Percentiles rank a stretch among this genome's conserved stretches.
phyloP scores from a whole-genome alignment of 768 basidiomycete genomes.

The Amanita thiersii region DNA sequence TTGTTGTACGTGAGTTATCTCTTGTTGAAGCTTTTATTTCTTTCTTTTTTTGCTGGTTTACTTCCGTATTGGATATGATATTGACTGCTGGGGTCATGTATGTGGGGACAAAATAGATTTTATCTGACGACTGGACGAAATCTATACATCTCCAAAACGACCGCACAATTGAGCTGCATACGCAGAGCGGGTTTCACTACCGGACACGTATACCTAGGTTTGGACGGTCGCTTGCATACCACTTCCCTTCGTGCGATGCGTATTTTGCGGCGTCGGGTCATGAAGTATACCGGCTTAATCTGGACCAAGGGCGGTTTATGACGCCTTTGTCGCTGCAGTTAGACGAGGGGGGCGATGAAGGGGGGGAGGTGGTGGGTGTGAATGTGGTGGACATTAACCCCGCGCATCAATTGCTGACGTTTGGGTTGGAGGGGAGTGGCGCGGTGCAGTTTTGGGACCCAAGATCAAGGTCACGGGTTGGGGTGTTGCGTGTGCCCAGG shows the following conservation, averaged over 20 bases:
- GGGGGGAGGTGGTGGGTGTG: slow-evolving; percentile 66
- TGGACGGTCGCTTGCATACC: slow-evolving; percentile 88
- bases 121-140: slow-evolving; percentile 99
- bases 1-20: slow-evolving; percentile 73
- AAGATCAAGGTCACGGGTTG: slow-evolving; percentile 70
- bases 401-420: slow-evolving; percentile 82
- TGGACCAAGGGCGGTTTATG: slow-evolving; percentile 93
- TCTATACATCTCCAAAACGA: slow-evolving; percentile 95
- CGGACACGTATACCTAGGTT: slow-evolving; percentile 91
- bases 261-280: slow-evolving; percentile 77
- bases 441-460: slow-evolving; percentile 97
- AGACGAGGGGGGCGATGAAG: slow-evolving; percentile 19
- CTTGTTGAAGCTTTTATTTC: too few relatives aligned
- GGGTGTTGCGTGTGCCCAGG: slow-evolving; percentile 54
- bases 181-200: slow-evolving; percentile 89
- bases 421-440: slow-evolving; percentile 83
- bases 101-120: too few relatives aligned
- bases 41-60: too few relatives aligned
- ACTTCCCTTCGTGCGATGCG: slow-evolving; percentile 89
- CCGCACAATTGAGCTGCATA: slow-evolving; percentile 91
- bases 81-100: too few relatives aligned
- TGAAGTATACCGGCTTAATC: slow-evolving; percentile 89
- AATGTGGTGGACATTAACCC: slow-evolving; percentile 91
- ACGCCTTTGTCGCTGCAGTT: slow-evolving; percentile 57
- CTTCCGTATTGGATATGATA: too few relatives aligned